Base-by-base conservation (phyloP, 192 early-diverging fungal species). In the Tieghemiomyces parasiticus region DNA sequence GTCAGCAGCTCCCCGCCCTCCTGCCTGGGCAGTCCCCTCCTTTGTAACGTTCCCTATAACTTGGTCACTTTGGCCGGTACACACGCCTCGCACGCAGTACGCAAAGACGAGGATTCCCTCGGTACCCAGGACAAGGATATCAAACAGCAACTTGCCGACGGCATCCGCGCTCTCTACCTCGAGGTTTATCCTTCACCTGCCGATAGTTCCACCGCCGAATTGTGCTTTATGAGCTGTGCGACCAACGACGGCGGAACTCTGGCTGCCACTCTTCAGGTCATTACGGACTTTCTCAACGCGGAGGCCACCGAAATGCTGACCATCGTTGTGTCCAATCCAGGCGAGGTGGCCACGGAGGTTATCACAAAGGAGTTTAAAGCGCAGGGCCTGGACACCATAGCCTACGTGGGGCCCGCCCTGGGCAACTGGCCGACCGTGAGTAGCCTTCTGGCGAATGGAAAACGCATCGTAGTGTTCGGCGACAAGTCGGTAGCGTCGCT, bases 271-370 rank as follows among this genome's bases (percentile, higher is more conserved):
- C 71, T 92, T 30, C 58, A 65, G 16, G 54, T 68, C 58, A 69
- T 90, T 45, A 74, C 71, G 46, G 58, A 65, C 9, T 92, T 75
- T 58, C 42, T 92, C 53, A 77, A 84, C 24, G 44, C 38, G 24
- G 81, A 92, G 61, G 74, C 71, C 26, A 73, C 81, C 63, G 86
- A 92, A 65, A 81, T 92, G 10, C 52, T 92, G 10, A 84, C 86
- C 20, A 82, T 92, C 49, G 82, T 84, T 60, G 76, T 87, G 66
- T 78, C 84, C 53, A 88, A 89, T 63, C 61, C 68, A 9, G 74
- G 66, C 46, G 69, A 68, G 3, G 75, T 86, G 50, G 26, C 67
- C 44, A 49, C 78, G 1, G 49, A 66, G 14, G 70, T 69, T 4
- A 84, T 82, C 42, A 60, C 77, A 29, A 65, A 70, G 31, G 63